Evolutionary conservation across 116 monocot genomes (phyloP).

Genomic region (Papilionanthe hybrid): DNA sequence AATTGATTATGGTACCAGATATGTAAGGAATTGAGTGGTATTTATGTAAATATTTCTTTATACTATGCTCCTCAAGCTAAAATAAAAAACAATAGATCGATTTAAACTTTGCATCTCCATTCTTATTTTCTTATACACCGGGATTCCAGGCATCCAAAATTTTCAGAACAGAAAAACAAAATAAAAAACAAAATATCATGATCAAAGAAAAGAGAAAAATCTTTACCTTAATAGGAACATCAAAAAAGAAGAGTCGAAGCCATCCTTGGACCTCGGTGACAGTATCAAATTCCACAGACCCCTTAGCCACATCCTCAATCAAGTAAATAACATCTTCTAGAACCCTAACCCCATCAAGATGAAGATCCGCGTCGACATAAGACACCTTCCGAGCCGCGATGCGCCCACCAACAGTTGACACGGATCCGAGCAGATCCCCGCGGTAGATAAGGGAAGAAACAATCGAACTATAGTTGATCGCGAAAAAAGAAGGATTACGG

Average conservation of each 20-base stretch:
- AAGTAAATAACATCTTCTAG: constrained; percentile 23
- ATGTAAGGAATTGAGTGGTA: too few relatives aligned
- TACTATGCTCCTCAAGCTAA: too few relatives aligned
- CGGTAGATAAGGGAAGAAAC: constrained; percentile 24
- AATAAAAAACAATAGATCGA: not conserved
- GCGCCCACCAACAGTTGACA: constrained; percentile 22
- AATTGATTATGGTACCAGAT: too few relatives aligned
- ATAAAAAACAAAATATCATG: not conserved
- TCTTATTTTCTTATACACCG: not conserved
- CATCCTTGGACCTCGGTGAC: constrained; percentile 27
- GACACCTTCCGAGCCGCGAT: constrained; percentile 28
- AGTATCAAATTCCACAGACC: constrained; percentile 21
- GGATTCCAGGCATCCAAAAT: not conserved
- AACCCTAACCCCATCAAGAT: constrained; percentile 23
- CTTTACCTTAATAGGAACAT: constrained; percentile 26
- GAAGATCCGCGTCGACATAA: constrained; percentile 29
- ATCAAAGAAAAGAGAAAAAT: not conserved
- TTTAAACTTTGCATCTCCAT: not conserved
- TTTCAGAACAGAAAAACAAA: not conserved
- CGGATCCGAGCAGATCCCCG: constrained; percentile 21
- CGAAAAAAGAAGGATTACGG: constrained; percentile 31
- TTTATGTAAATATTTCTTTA: too few relatives aligned
- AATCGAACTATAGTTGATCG: constrained; percentile 26
- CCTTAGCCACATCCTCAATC: constrained; percentile 28
- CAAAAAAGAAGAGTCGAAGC: constrained; percentile 28